Conservation (phyloP, 2,329 filamentous ascomycete genomes). For the Diaporthe citriasiana region DNA sequence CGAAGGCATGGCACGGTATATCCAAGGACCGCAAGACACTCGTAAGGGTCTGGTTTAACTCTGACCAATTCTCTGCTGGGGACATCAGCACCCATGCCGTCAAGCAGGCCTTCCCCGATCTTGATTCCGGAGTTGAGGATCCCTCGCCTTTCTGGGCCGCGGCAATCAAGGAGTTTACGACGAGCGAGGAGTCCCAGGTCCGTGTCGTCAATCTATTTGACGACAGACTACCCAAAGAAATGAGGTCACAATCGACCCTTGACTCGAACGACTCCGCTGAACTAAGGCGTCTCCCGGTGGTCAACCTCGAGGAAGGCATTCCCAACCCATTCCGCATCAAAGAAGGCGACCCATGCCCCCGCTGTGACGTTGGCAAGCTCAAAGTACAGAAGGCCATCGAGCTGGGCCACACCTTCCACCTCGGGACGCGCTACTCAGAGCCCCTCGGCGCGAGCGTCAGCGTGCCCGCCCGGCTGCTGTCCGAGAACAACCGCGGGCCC, state of each 20-base stretch:
- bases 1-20: slow-evolving; percentile 70
- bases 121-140: slow-evolving; percentile 80
- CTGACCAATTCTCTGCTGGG: slow-evolving; percentile 46
- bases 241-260: background rate
- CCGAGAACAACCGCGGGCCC: slow-evolving; percentile 35
- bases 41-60: slow-evolving; percentile 76
- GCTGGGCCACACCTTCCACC: slow-evolving; percentile 93
- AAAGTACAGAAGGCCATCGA: slow-evolving; percentile 83
- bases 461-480: slow-evolving; percentile 51
- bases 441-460: slow-evolving; percentile 77
- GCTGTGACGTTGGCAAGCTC: slow-evolving; percentile 75
- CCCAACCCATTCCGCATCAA: slow-evolving; percentile 76
- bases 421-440: slow-evolving; percentile 88
- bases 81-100: slow-evolving; percentile 70
- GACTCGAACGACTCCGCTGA: background rate
- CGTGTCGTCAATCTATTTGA: slow-evolving; percentile 57
- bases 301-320: slow-evolving; percentile 38
- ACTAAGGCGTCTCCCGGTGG: slow-evolving; percentile 18
- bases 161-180: slow-evolving; percentile 53
- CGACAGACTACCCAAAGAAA: slow-evolving; percentile 47
- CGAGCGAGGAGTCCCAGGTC: slow-evolving; percentile 47
- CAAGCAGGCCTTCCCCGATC: slow-evolving; percentile 74
- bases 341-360: slow-evolving; percentile 79
- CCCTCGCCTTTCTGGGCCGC: slow-evolving; percentile 66
- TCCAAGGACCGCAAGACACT: slow-evolving; percentile 77